Percentiles rank a stretch among this genome's conserved stretches.
phyloP scores from a whole-genome alignment of 192 early-diverging fungal genomes.

The Coemansia umbellata region DNA sequence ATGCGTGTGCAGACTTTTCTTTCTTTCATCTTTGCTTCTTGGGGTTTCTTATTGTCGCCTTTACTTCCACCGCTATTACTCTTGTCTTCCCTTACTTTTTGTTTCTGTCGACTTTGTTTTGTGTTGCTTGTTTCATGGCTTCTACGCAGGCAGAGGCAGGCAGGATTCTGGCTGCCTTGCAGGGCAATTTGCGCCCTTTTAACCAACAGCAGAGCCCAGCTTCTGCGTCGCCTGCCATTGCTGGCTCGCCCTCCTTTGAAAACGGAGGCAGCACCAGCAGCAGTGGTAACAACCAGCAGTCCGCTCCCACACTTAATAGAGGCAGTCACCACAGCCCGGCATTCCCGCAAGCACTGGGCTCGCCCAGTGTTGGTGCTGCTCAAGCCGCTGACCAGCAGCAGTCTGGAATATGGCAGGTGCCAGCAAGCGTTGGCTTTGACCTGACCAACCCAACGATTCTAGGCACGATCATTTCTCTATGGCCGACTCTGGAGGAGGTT shows the following conservation, averaged over 20 bases:
- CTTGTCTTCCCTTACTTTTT: background rate
- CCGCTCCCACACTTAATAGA: too few species aligned
- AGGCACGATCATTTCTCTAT: slow-evolving; percentile 15
- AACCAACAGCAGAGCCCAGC: too few species aligned
- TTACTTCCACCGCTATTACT: background rate
- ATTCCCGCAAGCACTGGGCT: background rate
- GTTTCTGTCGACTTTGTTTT: background rate
- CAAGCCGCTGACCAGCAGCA: background rate
- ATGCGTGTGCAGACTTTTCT: too few species aligned
- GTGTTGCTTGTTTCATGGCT: background rate
- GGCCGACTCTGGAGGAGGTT: slow-evolving; percentile 30
- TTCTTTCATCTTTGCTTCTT: too few species aligned
- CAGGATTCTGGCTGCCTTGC: background rate
- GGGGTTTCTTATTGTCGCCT: too few species aligned
- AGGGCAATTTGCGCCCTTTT: background rate
- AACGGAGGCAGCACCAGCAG: slow-evolving; percentile 1
- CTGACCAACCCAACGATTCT: slow-evolving; percentile 17
- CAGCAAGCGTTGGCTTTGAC: slow-evolving; percentile 37
- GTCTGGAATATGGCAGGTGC: slow-evolving; percentile 22
- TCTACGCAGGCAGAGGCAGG: background rate
- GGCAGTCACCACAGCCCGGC: too few species aligned
- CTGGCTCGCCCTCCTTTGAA: background rate
- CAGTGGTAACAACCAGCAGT: too few species aligned
- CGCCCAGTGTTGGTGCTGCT: background rate
- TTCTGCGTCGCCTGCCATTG: background rate